Conservation (phyloP, 257 asterid genomes). For the Penstemon barbatus region DNA sequence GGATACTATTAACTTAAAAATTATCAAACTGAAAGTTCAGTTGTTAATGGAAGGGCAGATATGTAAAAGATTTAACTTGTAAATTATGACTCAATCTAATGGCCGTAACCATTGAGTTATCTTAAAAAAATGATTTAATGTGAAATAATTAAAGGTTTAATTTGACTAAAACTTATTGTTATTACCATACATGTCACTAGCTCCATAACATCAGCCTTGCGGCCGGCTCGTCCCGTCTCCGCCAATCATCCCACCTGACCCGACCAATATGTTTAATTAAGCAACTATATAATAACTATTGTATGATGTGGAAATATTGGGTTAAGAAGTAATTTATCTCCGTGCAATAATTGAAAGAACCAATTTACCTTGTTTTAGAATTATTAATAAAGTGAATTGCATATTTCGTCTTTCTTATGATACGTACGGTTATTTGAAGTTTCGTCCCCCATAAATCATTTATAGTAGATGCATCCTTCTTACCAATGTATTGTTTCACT, state of each 20-base stretch:
- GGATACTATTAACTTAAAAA: slow-evolving; percentile 39
- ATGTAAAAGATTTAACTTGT: slow-evolving; percentile 9
- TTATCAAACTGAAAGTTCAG: slow-evolving; percentile 45
- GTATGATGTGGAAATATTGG: background rate
- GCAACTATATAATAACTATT: background rate
- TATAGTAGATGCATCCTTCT: too few species aligned
- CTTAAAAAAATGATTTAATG: background rate
- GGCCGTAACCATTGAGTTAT: slow-evolving; percentile 23
- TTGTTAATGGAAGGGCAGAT: slow-evolving; percentile 14
- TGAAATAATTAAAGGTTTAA: background rate
- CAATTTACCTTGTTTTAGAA: too few species aligned
- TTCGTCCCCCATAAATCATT: too few species aligned
- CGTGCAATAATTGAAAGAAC: too few species aligned
- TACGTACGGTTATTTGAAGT: too few species aligned
- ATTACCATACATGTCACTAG: slow-evolving; percentile 17
- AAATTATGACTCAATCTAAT: background rate
- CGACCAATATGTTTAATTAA: background rate
- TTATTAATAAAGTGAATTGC: too few species aligned
- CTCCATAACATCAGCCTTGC: slow-evolving; percentile 29
- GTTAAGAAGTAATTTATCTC: too few species aligned
- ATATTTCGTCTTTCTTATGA: too few species aligned
- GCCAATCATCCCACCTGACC: slow-evolving; percentile 6
- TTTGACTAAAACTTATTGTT: slow-evolving; percentile 18
- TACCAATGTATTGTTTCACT: too few species aligned
- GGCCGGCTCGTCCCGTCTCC: slow-evolving; percentile 34